Evolutionary conservation across 2,329 filamentous ascomycete genomes (phyloP).

Genomic region (Penicillium sp.): DNA sequence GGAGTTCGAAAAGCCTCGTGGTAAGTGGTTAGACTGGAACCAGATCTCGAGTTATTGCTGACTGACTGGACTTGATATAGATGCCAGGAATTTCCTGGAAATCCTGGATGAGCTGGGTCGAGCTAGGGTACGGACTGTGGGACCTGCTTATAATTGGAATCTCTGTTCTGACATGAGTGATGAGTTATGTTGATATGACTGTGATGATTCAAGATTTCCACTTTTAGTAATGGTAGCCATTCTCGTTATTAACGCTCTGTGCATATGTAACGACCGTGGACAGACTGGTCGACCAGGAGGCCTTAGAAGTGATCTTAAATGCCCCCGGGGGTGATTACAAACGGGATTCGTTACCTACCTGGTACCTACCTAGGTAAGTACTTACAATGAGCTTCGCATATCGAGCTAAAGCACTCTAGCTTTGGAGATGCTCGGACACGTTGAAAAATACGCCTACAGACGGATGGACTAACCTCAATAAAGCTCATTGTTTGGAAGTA

Average conservation of each 20-base stretch:
- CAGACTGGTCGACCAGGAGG: no score
- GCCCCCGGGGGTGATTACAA: no score
- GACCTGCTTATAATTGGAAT: conserved; percentile 1
- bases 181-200: conserved; percentile 23
- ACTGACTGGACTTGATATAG: conserved; percentile 23
- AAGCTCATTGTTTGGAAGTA: background rate
- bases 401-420: background rate
- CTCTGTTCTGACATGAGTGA: conserved; percentile 10
- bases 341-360: no score
- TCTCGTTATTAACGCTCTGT: no score
- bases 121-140: background rate
- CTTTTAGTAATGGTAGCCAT: no score
- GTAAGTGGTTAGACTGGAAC: conserved; percentile 20
- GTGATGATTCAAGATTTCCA: conserved; percentile 15
- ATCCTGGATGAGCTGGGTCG: conserved; percentile 29
- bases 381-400: background rate
- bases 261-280: no score
- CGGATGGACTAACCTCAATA: background rate
- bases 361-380: no score
- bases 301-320: no score
- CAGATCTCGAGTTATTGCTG: background rate
- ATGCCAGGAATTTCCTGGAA: conserved; percentile 38
- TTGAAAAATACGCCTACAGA: background rate
- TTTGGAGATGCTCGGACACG: background rate
- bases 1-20: conserved; percentile 33